These are phyloP conservation scores for Kwoniella sp. DNA, from an alignment of 768 basidiomycete genomes.

Conservation along the genomic window DNA sequence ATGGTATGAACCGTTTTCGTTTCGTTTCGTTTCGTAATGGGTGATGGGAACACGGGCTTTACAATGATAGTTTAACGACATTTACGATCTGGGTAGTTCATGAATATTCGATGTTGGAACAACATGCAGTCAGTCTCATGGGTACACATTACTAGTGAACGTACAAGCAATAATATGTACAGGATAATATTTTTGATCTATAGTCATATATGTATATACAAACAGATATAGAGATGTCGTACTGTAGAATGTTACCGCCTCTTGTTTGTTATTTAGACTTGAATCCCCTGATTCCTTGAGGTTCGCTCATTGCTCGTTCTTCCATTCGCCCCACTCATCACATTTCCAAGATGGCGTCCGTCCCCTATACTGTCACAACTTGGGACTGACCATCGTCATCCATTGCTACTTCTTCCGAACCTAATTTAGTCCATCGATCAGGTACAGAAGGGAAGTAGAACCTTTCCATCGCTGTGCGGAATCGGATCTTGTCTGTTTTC, in stretches of 20 bases:
- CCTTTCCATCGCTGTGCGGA: conserved; percentile 54
- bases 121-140: not conserved
- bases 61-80: not conserved
- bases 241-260: too few relatives aligned
- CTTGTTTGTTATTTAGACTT: too few relatives aligned
- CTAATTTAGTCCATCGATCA: conserved; percentile 52
- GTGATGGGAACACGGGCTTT: too few relatives aligned
- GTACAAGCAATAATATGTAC: not conserved
- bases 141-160: not conserved
- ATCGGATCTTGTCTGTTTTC: conserved; percentile 54
- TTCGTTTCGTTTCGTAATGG: too few relatives aligned
- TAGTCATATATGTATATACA: too few relatives aligned
- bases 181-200: too few relatives aligned
- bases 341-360: too few relatives aligned
- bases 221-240: too few relatives aligned
- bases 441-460: conserved; percentile 56
- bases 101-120: not conserved
- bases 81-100: conserved; percentile 1
- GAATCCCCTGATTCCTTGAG: too few relatives aligned
- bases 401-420: conserved; percentile 33
- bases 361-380: not conserved
- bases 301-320: too few relatives aligned
- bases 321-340: too few relatives aligned
- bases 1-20: not conserved
- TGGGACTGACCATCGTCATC: conserved; percentile 35